These are phyloP conservation scores for Hyphopichia wangnamkhiaoensis DNA, from an alignment of 1,139 yeast species.

Conservation along the genomic window DNA sequence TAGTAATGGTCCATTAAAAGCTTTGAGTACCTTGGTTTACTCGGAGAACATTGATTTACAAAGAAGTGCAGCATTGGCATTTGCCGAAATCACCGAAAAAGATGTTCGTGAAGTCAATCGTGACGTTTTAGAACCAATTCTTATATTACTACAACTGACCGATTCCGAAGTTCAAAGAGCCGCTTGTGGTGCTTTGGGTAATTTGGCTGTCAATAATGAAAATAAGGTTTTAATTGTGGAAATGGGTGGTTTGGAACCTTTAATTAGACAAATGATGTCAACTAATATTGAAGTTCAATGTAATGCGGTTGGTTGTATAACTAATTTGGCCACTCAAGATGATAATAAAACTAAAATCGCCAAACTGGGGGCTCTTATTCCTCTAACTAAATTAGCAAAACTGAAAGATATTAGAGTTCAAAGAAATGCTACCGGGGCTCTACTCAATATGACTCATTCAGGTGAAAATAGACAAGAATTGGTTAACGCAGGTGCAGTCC, in stretches of 20 bases:
- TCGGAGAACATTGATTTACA: slow-evolving; percentile 94
- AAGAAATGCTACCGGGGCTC: slow-evolving; percentile 97
- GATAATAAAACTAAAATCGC: slow-evolving; percentile 96
- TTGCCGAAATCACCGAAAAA: slow-evolving; percentile 97
- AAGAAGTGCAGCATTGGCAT: slow-evolving; percentile 96
- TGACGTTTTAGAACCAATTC: slow-evolving; percentile 90
- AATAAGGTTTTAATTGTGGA: slow-evolving; percentile 91
- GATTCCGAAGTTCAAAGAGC: slow-evolving; percentile 97
- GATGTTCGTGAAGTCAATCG: slow-evolving; percentile 88
- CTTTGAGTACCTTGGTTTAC: slow-evolving; percentile 88
- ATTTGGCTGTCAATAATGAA: slow-evolving; percentile 93
- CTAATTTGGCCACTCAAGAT: slow-evolving; percentile 98
- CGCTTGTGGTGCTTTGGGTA: slow-evolving; percentile 98
- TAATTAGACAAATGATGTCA: slow-evolving; percentile 96
- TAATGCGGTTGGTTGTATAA: slow-evolving; percentile 98
- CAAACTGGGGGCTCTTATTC: slow-evolving; percentile 93
- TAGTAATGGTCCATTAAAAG: slow-evolving; percentile 85
- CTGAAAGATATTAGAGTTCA: slow-evolving; percentile 95
- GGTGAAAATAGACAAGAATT: slow-evolving; percentile 95
- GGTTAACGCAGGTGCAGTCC: slow-evolving; percentile 97
- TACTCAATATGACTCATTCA: slow-evolving; percentile 96
- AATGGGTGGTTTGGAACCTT: slow-evolving; percentile 96
- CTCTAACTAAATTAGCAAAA: slow-evolving; percentile 90
- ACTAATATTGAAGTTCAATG: slow-evolving; percentile 97
- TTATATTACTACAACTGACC: slow-evolving; percentile 78